These are phyloP conservation scores for Zygnema circumcarinatum DNA, from an alignment of 139 green algal species.

Conservation along the genomic window DNA sequence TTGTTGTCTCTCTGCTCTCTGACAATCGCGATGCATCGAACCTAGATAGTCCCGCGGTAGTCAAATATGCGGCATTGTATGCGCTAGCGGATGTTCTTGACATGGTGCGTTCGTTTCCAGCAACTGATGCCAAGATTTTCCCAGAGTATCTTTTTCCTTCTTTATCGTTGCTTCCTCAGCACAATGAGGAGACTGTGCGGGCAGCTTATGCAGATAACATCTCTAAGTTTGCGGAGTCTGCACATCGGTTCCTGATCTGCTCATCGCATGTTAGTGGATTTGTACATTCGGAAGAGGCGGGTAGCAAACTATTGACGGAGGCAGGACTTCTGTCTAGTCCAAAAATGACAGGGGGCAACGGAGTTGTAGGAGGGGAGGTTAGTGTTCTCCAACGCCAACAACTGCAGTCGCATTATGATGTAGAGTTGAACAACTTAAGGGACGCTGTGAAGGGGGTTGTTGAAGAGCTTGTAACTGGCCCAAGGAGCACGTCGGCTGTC, in stretches of 20 bases:
- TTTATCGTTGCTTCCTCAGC: conserved; percentile 82
- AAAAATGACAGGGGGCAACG: neutral
- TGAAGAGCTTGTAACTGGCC: conserved; percentile 75
- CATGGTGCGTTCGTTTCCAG: conserved; percentile 43
- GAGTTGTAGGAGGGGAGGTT: neutral
- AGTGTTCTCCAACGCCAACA: neutral
- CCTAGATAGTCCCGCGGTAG: conserved; percentile 33
- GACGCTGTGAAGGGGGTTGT: conserved; percentile 75
- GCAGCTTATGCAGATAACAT: conserved; percentile 73
- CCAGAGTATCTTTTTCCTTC: conserved; percentile 93
- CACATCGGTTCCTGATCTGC: conserved; percentile 73
- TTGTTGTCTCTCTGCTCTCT: conserved; percentile 77
- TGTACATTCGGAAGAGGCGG: neutral
- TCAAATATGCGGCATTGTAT: conserved; percentile 59
- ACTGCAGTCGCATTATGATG: neutral
- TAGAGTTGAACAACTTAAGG: conserved; percentile 70
- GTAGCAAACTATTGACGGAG: neutral
- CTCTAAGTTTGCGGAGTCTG: conserved; percentile 69
- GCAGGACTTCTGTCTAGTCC: neutral
- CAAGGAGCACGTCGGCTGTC: conserved; percentile 64
- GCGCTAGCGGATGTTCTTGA: conserved; percentile 58
- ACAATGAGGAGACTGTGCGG: conserved; percentile 85
- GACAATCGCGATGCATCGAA: conserved; percentile 33
- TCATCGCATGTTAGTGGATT: conserved; percentile 67
- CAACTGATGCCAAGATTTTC: conserved; percentile 73